These are phyloP conservation scores for Strobilomyces confusus DNA, from an alignment of 768 basidiomycete species.

Conservation along the genomic window DNA sequence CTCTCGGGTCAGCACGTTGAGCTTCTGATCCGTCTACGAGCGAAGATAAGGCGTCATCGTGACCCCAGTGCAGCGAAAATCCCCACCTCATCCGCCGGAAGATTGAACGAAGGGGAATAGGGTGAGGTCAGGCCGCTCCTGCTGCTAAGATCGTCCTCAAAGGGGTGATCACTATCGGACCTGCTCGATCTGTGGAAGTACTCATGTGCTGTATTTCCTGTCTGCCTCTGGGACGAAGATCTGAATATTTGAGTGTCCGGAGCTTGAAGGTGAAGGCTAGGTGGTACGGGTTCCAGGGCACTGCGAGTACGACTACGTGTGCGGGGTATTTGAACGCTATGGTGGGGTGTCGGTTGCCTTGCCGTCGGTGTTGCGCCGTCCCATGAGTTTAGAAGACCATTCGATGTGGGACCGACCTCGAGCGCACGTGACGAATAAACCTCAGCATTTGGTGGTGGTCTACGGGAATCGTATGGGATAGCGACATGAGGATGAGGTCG, in stretches of 20 bases:
- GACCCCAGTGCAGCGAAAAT: conserved; percentile 21
- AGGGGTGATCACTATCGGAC: conserved; percentile 33
- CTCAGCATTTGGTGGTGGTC: conserved; percentile 28
- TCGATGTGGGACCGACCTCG: conserved; percentile 25
- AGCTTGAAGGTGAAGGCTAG: conserved; percentile 34
- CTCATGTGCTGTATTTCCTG: conserved; percentile 26
- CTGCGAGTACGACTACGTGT: conserved; percentile 38
- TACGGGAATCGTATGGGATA: conserved; percentile 36
- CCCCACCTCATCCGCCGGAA: conserved; percentile 37
- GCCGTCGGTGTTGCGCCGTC: conserved; percentile 27
- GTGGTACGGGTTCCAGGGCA: conserved; percentile 27
- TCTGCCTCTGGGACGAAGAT: conserved; percentile 37
- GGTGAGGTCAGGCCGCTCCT: conserved; percentile 26
- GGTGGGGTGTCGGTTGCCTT: conserved; percentile 20
- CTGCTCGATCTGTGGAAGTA: conserved; percentile 37
- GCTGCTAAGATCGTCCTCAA: conserved; percentile 12
- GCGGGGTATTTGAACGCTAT: conserved; percentile 18
- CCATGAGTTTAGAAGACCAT: conserved; percentile 32
- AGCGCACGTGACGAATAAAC: conserved; percentile 30
- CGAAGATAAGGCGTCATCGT: conserved; percentile 5
- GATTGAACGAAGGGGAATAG: conserved; percentile 34
- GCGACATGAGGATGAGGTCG: conserved; percentile 34
- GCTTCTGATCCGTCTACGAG: conserved; percentile 23
- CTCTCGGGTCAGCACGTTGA: conserved; percentile 32
- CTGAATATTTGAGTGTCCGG: conserved; percentile 53